Conservation (phyloP, 257 asterid species). For the Nicotiana obtusifolia region DNA sequence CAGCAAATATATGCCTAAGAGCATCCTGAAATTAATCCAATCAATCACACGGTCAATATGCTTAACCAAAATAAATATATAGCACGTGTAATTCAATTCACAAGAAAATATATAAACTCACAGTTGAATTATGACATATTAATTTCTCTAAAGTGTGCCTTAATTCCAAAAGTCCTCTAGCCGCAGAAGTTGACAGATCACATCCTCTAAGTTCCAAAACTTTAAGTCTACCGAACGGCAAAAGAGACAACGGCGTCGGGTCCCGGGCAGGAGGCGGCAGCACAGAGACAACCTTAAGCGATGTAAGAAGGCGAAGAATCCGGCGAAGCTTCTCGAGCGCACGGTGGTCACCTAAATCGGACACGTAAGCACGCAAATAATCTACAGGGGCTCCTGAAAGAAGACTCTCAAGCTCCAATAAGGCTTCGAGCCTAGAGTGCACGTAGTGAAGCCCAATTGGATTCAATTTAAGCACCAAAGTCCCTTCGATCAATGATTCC, state of each 20-base stretch:
- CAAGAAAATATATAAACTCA: constrained; percentile 30
- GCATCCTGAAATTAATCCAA: constrained; percentile 53
- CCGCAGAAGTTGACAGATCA: constrained; percentile 79
- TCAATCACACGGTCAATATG: background rate
- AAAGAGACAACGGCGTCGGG: constrained; percentile 68
- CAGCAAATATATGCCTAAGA: constrained; percentile 77
- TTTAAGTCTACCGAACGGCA: constrained; percentile 72
- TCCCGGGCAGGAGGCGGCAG: constrained; percentile 71
- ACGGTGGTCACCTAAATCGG: constrained; percentile 97
- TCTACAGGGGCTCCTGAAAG: constrained; percentile 91
- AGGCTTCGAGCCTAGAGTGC: constrained; percentile 76
- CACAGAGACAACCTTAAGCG: constrained; percentile 74
- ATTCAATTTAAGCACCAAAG: constrained; percentile 69
- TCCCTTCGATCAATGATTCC: constrained; percentile 71
- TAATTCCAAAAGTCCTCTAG: constrained; percentile 75
- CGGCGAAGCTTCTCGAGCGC: constrained; percentile 91
- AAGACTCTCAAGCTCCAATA: constrained; percentile 80
- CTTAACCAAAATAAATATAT: background rate
- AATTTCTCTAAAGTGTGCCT: constrained; percentile 87
- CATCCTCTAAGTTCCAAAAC: constrained; percentile 89
- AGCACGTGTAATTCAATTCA: background rate
- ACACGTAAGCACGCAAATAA: constrained; percentile 86
- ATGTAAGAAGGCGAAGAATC: constrained; percentile 66
- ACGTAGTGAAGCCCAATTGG: constrained; percentile 89
- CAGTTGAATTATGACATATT: constrained; percentile 90